Percentiles rank a stretch among this genome's conserved stretches.
These are phyloP conservation scores for Eleusine indica DNA, from an alignment of 176 grass and related monocot species.

Conservation along the genomic window DNA sequence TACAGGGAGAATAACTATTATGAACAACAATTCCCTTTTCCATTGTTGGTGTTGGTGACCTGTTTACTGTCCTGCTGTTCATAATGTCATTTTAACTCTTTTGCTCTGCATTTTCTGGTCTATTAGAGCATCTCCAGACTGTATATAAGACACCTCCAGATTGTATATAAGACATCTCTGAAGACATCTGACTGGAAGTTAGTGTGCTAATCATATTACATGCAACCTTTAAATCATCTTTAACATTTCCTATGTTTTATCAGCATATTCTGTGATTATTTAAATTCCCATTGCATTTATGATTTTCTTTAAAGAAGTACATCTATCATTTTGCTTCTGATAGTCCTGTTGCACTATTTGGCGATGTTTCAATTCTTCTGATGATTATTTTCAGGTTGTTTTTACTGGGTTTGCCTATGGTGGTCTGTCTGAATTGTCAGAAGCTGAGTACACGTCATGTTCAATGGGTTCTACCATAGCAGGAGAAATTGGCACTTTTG, in stretches of 20 bases:
- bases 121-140: constrained; percentile 1
- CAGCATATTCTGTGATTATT: background rate
- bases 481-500: constrained; percentile 97
- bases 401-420: constrained; percentile 99
- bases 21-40: background rate
- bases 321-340: constrained; percentile 5
- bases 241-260: background rate
- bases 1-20: background rate
- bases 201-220: background rate
- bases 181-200: background rate
- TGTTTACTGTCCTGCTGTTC: background rate
- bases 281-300: background rate
- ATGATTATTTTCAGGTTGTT: constrained; percentile 72
- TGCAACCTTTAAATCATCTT: background rate
- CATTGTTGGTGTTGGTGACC: constrained; percentile 1
- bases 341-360: background rate
- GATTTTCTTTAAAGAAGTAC: constrained; percentile 14
- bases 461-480: constrained; percentile 98
- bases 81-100: constrained; percentile 10
- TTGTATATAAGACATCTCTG: background rate
- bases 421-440: constrained; percentile 92
- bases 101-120: background rate
- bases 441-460: constrained; percentile 97
- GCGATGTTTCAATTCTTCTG: constrained; percentile 27
- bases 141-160: background rate